phyloP scores from a whole-genome alignment of 1,139 yeast genomes.

The Scheffersomyces segobiensis region DNA sequence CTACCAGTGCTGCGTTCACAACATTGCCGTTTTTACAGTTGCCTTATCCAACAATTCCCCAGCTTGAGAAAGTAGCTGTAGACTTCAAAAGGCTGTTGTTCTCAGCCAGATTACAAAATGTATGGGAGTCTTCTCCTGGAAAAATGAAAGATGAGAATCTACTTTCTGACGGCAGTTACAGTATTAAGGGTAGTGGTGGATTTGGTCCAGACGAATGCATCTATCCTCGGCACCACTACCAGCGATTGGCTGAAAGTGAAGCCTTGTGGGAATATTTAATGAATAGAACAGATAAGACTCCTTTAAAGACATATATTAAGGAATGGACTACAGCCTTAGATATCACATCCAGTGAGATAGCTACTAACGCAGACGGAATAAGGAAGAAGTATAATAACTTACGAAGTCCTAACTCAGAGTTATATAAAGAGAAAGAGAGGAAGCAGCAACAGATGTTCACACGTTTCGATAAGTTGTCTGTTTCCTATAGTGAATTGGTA shows the following conservation, averaged over 20 bases:
- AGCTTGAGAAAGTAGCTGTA: constrained; percentile 30
- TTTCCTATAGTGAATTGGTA: constrained; percentile 17
- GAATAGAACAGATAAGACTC: constrained; percentile 3
- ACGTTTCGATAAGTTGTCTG: constrained; percentile 21
- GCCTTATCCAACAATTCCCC: constrained; percentile 23
- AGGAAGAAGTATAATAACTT: constrained; percentile 18
- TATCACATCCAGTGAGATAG: constrained; percentile 1
- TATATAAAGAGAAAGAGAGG: constrained; percentile 15
- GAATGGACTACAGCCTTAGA: constrained; percentile 29
- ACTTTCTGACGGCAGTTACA: constrained; percentile 26
- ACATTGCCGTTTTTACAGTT: constrained; percentile 29
- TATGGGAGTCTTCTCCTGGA: constrained; percentile 27
- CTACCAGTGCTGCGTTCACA: constrained; percentile 34
- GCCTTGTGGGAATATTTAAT: constrained; percentile 38
- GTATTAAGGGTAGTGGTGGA: constrained; percentile 31
- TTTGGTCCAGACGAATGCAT: constrained; percentile 28
- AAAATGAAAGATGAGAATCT: constrained; percentile 12
- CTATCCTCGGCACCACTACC: constrained; percentile 30
- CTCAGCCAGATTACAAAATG: constrained; percentile 19
- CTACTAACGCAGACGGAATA: constrained; percentile 14
- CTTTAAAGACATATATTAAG: constrained; percentile 1
- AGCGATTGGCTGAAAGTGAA: constrained; percentile 29
- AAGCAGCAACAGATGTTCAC: constrained; percentile 27
- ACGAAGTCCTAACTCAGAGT: constrained; percentile 12
- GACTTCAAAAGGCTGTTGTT: constrained; percentile 34